Base-by-base conservation (phyloP, 2,329 filamentous ascomycete species). In the Harringtonia lauricola region DNA sequence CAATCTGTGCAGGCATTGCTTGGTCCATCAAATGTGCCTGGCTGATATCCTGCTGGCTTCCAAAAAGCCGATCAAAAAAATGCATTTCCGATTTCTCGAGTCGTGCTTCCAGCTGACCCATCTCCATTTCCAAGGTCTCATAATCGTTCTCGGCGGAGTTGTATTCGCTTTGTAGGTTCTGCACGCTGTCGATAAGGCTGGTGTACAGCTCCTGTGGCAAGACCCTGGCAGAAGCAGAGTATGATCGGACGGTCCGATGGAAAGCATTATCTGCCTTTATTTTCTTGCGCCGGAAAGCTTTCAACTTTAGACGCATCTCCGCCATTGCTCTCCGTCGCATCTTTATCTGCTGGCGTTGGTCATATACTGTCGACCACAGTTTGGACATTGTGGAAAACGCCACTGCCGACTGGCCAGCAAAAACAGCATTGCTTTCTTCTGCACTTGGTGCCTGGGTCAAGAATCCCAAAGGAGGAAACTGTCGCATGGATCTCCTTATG, bases 141-240 rank as follows among this genome's bases (percentile, higher is more conserved):
- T 58, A 57, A 36, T 66, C 60, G 30, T 63, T 54, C 22, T 62
- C 55, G 31, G 65, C 30, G 1, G 24, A 31, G 17, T 42, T 34
- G 30, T 42, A 47, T 15, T 40, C 33, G n/a, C 33, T 34, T 4
- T 44, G 24, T 8, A 44, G 36, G 2, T 10, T 19, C n/a, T 45
- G 39, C 3, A 39, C 35, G 10, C 34, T 12, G 7, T 41, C 33
- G n/a, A 53, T 39, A 6, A 31, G 45, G n/a, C 14, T 22, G 18
- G 34, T 21, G 8, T 35, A 29, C 15, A 28, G 4, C 5, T 26
- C 17, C 21, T 12, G 39, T 7, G 39, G 39, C 14, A 36, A 22
- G n/a, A 21, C 13, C 8, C 36, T 36, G 6, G 36, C 22, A 8
- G 24, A 26, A 10, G 10, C 24, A 26, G 24, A 26, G 24, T 26